Conservation (phyloP, 1,284 basidiomycete species). For the Pseudozyma pruni region DNA sequence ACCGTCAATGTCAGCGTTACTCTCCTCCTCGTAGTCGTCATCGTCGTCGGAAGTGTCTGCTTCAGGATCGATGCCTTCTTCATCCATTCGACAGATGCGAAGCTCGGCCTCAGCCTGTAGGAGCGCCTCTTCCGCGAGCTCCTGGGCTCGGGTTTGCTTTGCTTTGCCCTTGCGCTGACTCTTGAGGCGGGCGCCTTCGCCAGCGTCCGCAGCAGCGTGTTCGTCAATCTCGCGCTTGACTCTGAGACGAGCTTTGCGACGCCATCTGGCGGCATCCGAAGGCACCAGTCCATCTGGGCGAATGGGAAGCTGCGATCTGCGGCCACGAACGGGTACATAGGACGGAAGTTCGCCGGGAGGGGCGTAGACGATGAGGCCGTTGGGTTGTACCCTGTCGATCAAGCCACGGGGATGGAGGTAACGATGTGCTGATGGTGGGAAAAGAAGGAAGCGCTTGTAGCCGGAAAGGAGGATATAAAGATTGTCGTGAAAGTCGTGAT, state of each 20-base stretch:
- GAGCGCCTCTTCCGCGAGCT: constrained; percentile 45
- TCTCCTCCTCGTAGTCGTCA: constrained; percentile 36
- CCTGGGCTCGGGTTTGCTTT: constrained; percentile 50
- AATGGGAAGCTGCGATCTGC: constrained; percentile 29
- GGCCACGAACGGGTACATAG: constrained; percentile 35
- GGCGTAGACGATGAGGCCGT: constrained; percentile 63
- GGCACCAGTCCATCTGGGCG: constrained; percentile 61
- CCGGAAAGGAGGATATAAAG: constrained; percentile 66
- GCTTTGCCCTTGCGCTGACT: constrained; percentile 60
- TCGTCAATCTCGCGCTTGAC: constrained; percentile 53
- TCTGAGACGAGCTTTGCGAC: constrained; percentile 45
- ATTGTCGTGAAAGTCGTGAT: constrained; percentile 68
- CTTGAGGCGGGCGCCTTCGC: constrained; percentile 36
- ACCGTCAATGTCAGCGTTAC: constrained; percentile 15
- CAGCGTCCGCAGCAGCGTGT: constrained; percentile 43
- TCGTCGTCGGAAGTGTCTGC: constrained; percentile 45
- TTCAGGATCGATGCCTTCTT: constrained; percentile 46
- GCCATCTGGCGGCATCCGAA: constrained; percentile 62
- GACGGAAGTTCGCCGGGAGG: constrained; percentile 40
- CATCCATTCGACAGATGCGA: constrained; percentile 43
- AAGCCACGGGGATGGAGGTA: constrained; percentile 56
- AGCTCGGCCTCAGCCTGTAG: constrained; percentile 45
- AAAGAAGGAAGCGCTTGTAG: constrained; percentile 65
- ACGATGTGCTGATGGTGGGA: constrained; percentile 59
- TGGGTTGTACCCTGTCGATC: constrained; percentile 52